These are phyloP conservation scores for Lentinus brumalis DNA, from an alignment of 768 basidiomycete genomes.

Conservation along the genomic window DNA sequence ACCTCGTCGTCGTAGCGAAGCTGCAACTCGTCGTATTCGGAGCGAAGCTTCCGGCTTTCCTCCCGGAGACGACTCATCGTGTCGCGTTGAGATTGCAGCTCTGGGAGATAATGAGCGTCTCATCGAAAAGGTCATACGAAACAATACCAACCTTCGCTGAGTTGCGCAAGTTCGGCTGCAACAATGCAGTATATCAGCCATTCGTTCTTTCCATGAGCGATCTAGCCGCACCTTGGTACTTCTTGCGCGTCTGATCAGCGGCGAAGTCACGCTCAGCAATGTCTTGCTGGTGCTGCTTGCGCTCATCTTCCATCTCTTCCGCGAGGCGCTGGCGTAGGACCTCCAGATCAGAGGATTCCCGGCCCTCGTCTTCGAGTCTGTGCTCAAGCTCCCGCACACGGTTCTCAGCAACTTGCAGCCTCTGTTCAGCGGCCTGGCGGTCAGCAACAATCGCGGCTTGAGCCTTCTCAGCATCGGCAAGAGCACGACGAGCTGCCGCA, in stretches of 20 bases:
- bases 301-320: slow-evolving; percentile 77
- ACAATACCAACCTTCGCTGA: slow-evolving; percentile 65
- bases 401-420: slow-evolving; percentile 50
- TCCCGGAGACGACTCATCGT: slow-evolving; percentile 75
- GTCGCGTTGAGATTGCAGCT: slow-evolving; percentile 78
- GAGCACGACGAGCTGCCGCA: slow-evolving; percentile 55
- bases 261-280: slow-evolving; percentile 79
- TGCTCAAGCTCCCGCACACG: slow-evolving; percentile 60
- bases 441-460: slow-evolving; percentile 54
- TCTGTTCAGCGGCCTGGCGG: slow-evolving; percentile 52
- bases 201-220: neutral
- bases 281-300: slow-evolving; percentile 78
- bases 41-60: slow-evolving; percentile 76
- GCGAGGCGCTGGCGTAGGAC: slow-evolving; percentile 66
- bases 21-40: slow-evolving; percentile 76
- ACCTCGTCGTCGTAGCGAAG: slow-evolving; percentile 76
- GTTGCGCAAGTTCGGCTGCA: slow-evolving; percentile 72
- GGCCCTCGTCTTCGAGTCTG: slow-evolving; percentile 68
- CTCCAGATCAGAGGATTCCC: slow-evolving; percentile 65
- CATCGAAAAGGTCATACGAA: neutral
- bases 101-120: slow-evolving; percentile 36
- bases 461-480: slow-evolving; percentile 62
- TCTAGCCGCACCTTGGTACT: slow-evolving; percentile 67
- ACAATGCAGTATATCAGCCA: slow-evolving; percentile 5
- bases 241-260: slow-evolving; percentile 80